Conservation (phyloP, 768 basidiomycete genomes). For the Termitomyces sp. region DNA sequence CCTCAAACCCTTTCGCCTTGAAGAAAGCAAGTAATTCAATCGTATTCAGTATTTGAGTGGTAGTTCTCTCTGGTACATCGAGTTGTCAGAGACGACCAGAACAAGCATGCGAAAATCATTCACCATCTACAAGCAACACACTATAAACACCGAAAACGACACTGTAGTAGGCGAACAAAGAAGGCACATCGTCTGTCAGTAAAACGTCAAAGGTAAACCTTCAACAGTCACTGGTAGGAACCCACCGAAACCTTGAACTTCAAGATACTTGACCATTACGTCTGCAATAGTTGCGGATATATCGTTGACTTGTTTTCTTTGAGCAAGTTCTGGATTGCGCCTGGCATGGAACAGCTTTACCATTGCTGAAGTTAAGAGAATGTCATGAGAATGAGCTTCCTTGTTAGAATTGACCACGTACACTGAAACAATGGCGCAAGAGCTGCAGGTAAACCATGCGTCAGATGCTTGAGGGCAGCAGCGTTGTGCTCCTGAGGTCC, state of each 20-base stretch:
- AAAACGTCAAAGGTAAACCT: neutral
- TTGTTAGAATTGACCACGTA: conserved; percentile 19
- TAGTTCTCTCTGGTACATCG: conserved; percentile 57
- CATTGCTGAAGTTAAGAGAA: conserved; percentile 45
- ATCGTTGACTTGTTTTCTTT: conserved; percentile 72
- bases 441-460: conserved; percentile 68
- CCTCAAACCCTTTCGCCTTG: conserved; percentile 63
- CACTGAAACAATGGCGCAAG: conserved; percentile 86
- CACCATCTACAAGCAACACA: conserved; percentile 45
- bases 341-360: conserved; percentile 84
- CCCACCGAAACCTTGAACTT: conserved; percentile 47
- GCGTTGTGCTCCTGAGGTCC: conserved; percentile 59
- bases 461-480: conserved; percentile 72
- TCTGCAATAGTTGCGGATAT: conserved; percentile 67
- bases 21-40: conserved; percentile 75
- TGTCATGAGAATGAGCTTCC: neutral
- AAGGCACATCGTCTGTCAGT: conserved; percentile 24
- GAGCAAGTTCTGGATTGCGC: conserved; percentile 66
- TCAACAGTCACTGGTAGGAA: neutral
- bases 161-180: conserved; percentile 40
- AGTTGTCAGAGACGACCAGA: conserved; percentile 8
- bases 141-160: conserved; percentile 41
- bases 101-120: conserved; percentile 3
- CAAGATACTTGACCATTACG: conserved; percentile 69
- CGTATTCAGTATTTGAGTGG: conserved; percentile 73